Conservation (phyloP, 2,329 filamentous ascomycete species). For the Colletotrichum tamarilloi region DNA sequence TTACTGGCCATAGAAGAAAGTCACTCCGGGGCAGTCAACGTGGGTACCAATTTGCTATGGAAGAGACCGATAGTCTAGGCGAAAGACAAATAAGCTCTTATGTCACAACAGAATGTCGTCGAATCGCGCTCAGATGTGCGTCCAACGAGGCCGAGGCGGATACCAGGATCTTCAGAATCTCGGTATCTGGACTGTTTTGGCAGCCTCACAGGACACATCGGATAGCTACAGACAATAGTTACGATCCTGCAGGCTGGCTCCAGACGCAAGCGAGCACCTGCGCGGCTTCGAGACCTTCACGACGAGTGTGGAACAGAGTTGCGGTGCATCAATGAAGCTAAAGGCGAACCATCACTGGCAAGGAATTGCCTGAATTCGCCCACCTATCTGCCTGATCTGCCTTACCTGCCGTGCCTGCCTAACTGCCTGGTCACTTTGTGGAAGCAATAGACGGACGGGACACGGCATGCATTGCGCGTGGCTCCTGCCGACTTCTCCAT, state of each 20-base stretch:
- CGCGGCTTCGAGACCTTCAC: conserved; percentile 7
- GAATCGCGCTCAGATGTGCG: background rate
- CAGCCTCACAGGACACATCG: conserved; percentile 36
- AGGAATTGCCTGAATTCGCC: background rate
- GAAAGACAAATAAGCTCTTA: background rate
- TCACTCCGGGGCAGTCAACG: too few relatives aligned
- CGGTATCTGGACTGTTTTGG: conserved; percentile 36
- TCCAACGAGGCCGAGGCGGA: background rate
- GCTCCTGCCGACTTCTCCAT: background rate
- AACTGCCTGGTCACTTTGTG: background rate
- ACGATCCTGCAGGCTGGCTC: background rate
- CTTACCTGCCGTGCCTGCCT: background rate
- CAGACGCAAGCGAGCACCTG: background rate
- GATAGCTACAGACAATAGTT: conserved; percentile 38
- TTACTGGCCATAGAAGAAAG: too few relatives aligned
- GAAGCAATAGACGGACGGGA: background rate
- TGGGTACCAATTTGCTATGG: too few relatives aligned
- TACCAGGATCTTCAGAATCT: background rate
- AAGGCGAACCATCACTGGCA: background rate
- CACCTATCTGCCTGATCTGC: background rate
- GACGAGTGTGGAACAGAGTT: background rate
- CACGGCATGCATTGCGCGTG: background rate
- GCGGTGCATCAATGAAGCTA: background rate
- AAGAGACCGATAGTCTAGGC: background rate
- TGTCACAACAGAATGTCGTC: background rate